Percentiles rank a stretch among this genome's conserved stretches.
Evolutionary conservation across 257 asterid species (phyloP).

Genomic region (Solanum infundibuliforme): DNA sequence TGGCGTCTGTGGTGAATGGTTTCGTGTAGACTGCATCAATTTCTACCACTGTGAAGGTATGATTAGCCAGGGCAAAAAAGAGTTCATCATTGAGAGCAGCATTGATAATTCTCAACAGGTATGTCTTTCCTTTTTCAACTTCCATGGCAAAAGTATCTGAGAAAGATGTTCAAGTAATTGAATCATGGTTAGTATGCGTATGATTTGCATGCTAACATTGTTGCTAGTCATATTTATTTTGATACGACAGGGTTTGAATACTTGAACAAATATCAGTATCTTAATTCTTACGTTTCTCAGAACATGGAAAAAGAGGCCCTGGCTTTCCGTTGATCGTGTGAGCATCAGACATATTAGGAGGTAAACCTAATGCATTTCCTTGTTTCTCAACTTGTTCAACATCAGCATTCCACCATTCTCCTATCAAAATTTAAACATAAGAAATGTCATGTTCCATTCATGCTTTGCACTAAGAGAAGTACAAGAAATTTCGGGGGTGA

Average conservation of each 20-base stretch:
- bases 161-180: neutral
- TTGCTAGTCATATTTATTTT: neutral
- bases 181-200: neutral
- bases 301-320: conserved; percentile 29
- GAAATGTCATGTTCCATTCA: neutral
- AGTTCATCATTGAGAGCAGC: conserved; percentile 51
- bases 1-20: conserved; percentile 37
- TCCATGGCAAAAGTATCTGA: conserved; percentile 42
- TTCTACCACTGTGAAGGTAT: conserved; percentile 45
- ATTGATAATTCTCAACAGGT: conserved; percentile 24
- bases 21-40: conserved; percentile 32
- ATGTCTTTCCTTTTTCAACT: conserved; percentile 29
- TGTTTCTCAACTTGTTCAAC: conserved; percentile 23
- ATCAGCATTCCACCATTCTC: conserved; percentile 38
- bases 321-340: conserved; percentile 32
- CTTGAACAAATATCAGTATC: neutral
- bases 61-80: conserved; percentile 45
- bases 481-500: neutral
- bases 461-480: neutral
- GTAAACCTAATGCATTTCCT: conserved; percentile 23
- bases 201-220: neutral
- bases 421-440: neutral
- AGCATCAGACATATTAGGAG: conserved; percentile 33
- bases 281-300: conserved; percentile 20
- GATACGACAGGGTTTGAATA: neutral